Evolutionary conservation across 345 rosid genomes (phyloP).

Genomic region (Eucalyptus regnans): DNA sequence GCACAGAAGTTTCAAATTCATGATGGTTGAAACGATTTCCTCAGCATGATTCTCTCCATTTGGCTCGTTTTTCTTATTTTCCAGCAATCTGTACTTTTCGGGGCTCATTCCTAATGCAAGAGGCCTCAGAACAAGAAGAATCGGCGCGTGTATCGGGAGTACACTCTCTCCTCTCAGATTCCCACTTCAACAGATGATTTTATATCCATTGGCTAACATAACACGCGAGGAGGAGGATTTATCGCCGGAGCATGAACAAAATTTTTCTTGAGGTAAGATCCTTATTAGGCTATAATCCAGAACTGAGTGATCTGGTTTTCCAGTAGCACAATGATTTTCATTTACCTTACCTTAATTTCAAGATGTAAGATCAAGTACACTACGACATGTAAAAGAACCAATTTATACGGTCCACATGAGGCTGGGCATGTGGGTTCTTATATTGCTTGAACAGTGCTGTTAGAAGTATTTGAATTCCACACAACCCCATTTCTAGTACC

Average conservation of each 20-base stretch:
- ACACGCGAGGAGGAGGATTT: not conserved
- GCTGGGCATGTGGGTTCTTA: not conserved
- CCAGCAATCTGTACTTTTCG: not conserved
- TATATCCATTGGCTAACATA: not conserved
- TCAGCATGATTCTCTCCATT: not conserved
- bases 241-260: not conserved
- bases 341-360: not conserved
- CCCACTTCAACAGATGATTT: not conserved
- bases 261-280: not conserved
- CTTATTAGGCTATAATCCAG: not conserved
- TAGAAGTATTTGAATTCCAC: not conserved
- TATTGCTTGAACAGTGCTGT: not conserved
- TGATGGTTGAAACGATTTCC: not conserved
- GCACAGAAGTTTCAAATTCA: not conserved
- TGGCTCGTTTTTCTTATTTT: not conserved
- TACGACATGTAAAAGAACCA: not conserved
- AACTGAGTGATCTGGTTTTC: not conserved
- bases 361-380: not conserved
- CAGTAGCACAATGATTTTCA: not conserved
- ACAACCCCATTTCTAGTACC: not conserved
- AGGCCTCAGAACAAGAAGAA: not conserved
- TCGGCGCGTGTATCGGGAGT: not conserved
- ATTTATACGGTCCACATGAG: not conserved
- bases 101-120: not conserved
- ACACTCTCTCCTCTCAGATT: not conserved